These are phyloP conservation scores for Macroventuria anomochaeta DNA, from an alignment of 2,329 filamentous ascomycete genomes.

Conservation along the genomic window DNA sequence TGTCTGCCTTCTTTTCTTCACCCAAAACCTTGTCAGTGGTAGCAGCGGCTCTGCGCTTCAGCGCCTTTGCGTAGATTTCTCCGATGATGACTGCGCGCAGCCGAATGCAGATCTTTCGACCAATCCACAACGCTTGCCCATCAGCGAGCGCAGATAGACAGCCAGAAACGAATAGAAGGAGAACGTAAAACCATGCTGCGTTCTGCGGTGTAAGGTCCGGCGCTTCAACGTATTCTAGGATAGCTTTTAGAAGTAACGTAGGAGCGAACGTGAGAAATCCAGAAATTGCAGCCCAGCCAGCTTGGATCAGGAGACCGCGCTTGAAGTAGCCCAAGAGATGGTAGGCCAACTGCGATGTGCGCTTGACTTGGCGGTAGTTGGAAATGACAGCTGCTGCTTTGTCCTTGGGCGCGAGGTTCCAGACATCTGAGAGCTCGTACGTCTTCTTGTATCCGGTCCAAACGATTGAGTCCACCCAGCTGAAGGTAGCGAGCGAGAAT, in stretches of 20 bases:
- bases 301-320: slow-evolving; percentile 75
- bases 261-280: slow-evolving; percentile 89
- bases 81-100: slow-evolving; percentile 94
- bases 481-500: slow-evolving; percentile 84
- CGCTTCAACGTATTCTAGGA: slow-evolving; percentile 91
- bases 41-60: slow-evolving; percentile 86
- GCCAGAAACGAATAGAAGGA: slow-evolving; percentile 84
- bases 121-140: slow-evolving; percentile 89
- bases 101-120: slow-evolving; percentile 91
- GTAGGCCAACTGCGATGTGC: slow-evolving; percentile 77
- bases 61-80: slow-evolving; percentile 94
- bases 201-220: slow-evolving; percentile 77
- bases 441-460: slow-evolving; percentile 87
- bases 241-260: slow-evolving; percentile 87
- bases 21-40: slow-evolving; percentile 75
- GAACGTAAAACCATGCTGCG: slow-evolving; percentile 95
- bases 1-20: slow-evolving; percentile 56
- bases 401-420: slow-evolving; percentile 88
- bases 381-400: slow-evolving; percentile 82
- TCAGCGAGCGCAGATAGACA: slow-evolving; percentile 81
- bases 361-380: slow-evolving; percentile 84
- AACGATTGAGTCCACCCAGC: slow-evolving; percentile 89
- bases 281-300: slow-evolving; percentile 77
- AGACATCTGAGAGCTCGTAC: slow-evolving; percentile 83
- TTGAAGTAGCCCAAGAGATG: slow-evolving; percentile 89